A percentile compares a stretch with the other conserved stretches of the same genome.
These are phyloP conservation scores for Talaromyces ruber DNA, from an alignment of 495 filamentous ascomycete genomes.

Conservation along the genomic window DNA sequence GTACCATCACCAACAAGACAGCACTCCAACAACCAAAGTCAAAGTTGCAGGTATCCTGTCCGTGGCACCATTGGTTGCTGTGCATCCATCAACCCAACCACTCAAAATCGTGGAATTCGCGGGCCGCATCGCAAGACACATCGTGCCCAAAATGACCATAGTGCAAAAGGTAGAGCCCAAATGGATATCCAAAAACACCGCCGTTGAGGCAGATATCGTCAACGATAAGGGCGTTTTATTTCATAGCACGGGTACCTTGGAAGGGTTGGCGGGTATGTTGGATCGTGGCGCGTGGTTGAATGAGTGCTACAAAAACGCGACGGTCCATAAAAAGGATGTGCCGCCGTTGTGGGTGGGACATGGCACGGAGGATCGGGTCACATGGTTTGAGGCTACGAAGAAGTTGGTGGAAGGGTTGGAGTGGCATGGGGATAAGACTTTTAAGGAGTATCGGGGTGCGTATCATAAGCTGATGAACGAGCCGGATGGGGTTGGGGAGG, in stretches of 20 bases:
- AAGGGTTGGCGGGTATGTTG: conserved; percentile 65
- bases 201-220: conserved; percentile 42
- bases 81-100: conserved; percentile 56
- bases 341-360: conserved; percentile 18
- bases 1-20: conserved; percentile 14
- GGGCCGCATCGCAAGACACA: conserved; percentile 53
- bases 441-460: conserved; percentile 68
- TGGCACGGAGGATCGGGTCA: conserved; percentile 51
- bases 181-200: conserved; percentile 54
- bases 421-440: conserved; percentile 53
- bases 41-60: conserved; percentile 57
- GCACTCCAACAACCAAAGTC: conserved; percentile 21
- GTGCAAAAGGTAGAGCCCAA: conserved; percentile 46
- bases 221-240: conserved; percentile 50
- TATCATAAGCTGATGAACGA: conserved; percentile 72
- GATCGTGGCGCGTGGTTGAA: conserved; percentile 42
- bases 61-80: conserved; percentile 61
- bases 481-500: conserved; percentile 46
- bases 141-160: conserved; percentile 55
- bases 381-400: conserved; percentile 52
- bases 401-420: conserved; percentile 46
- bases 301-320: conserved; percentile 13
- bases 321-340: neutral
- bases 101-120: conserved; percentile 42
- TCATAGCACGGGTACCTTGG: conserved; percentile 73